Evolutionary conservation across 176 grass and related monocot species (phyloP), one percentile per base, ranked within the genome.

Genomic region (Miscanthus lutarioriparius): DNA sequence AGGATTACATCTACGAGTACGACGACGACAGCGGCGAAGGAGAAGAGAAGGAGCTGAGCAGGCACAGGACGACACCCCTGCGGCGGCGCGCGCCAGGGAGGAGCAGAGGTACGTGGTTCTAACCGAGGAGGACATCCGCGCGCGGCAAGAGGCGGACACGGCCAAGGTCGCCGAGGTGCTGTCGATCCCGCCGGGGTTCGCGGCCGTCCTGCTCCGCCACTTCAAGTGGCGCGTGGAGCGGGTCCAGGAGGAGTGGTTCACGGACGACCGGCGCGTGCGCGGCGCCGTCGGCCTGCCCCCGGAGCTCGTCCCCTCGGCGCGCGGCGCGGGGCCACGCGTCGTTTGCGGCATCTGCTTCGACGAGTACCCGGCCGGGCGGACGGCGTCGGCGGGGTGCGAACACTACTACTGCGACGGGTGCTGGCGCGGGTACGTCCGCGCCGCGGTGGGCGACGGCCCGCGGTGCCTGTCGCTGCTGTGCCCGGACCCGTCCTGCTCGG

Each of bases 391-490:
- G 49, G 58, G 19, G 16, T 73, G 80, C 27, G 35, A 36, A 36
- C 82, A 84, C 47, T 67, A 1, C 47, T 84, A 76, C 64, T 84
- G 82, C 64, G 0, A 8, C 43, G 22, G 1, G 20, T 84, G 72
- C 82, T 84, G 82, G 82, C 61, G 22, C 14, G 84, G 86, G 45
- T 88, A 88, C 49, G 16, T 88, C 67, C 0, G 5, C 30, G 76
- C 75, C 7, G 75, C 86, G 22, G 61, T 83, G 36, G 37, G 6
- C 0, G 80, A 88, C 17, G 86, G 86, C 39, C 51, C 75, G 11
- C 19, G 80, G 4, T 88, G 80, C 86, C 69, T 88, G 27, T n/a
- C 26, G 80, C 66, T 88, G 41, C 64, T n/a, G 45, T 88, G 86
- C 67, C 86, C 86, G 5, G 86, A 88, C 13, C 80, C 86, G 4